Percentiles rank a stretch among this genome's conserved stretches.
phyloP scores from a whole-genome alignment of 2,329 filamentous ascomycete genomes.

The Colletotrichum godetiae region DNA sequence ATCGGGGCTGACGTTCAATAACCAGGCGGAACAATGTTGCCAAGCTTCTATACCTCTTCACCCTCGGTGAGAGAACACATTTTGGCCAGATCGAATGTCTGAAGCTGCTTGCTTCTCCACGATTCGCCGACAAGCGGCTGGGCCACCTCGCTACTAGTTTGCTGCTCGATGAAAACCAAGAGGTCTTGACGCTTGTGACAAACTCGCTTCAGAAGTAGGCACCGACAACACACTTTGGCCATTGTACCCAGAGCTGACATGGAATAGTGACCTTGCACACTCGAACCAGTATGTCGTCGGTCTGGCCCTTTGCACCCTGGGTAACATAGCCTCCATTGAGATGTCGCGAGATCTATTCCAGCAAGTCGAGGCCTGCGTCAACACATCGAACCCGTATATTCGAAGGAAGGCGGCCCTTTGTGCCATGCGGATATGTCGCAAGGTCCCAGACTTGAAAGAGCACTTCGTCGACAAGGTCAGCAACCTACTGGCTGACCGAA shows the following conservation, averaged over 20 bases:
- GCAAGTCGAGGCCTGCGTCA: constrained; percentile 91
- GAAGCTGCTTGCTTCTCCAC: constrained; percentile 94
- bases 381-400: constrained; percentile 98
- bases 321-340: constrained; percentile 97
- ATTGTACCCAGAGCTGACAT: constrained; percentile 46
- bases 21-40: constrained; percentile 96
- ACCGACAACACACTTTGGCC: background rate
- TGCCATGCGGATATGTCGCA: constrained; percentile 98
- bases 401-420: constrained; percentile 97
- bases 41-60: constrained; percentile 98
- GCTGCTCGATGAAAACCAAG: constrained; percentile 96
- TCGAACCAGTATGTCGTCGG: constrained; percentile 99
- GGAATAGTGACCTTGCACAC: constrained; percentile 86
- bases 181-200: constrained; percentile 95
- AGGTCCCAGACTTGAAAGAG: constrained; percentile 96
- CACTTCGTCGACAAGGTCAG: constrained; percentile 97
- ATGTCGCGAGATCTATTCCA: constrained; percentile 98
- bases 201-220: constrained; percentile 95
- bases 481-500: constrained; percentile 87
- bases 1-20: constrained; percentile 33
- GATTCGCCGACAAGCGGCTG: constrained; percentile 96
- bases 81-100: constrained; percentile 99
- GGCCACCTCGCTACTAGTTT: constrained; percentile 97
- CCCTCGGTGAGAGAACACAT: constrained; percentile 94
- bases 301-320: constrained; percentile 93